Conservation (phyloP, 1,284 basidiomycete genomes). For the Inonotus hispidus region DNA sequence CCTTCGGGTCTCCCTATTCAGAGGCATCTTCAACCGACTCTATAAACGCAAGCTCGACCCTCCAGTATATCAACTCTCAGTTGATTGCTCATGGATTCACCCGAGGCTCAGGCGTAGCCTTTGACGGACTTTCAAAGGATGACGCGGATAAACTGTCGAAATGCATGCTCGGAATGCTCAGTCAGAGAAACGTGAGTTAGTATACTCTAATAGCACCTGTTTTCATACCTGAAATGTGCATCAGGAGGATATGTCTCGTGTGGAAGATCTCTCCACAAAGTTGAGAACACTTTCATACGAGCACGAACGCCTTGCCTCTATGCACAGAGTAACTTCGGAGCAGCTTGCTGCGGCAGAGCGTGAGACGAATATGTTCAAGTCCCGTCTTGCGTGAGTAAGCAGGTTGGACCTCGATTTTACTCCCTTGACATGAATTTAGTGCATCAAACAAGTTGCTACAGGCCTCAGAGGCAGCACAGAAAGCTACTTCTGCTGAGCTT, state of each 20-base stretch:
- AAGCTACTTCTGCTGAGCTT: constrained; percentile 60
- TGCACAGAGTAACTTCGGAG: constrained; percentile 53
- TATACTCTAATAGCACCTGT: background rate
- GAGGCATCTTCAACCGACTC: constrained; percentile 37
- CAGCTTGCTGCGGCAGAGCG: constrained; percentile 64
- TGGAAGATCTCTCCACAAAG: constrained; percentile 73
- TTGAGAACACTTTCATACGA: constrained; percentile 79
- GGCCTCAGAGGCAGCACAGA: constrained; percentile 57
- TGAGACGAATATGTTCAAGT: constrained; percentile 68
- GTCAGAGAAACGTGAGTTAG: constrained; percentile 71
- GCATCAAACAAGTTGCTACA: constrained; percentile 49
- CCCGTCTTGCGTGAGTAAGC: constrained; percentile 56
- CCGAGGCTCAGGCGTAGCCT: constrained; percentile 52
- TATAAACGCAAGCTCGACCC: constrained; percentile 42
- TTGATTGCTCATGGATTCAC: constrained; percentile 77
- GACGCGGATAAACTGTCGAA: constrained; percentile 67
- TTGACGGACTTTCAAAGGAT: constrained; percentile 53
- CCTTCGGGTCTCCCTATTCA: constrained; percentile 37
- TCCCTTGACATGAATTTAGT: constrained; percentile 31
- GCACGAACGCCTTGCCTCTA: constrained; percentile 66
- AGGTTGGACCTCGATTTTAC: background rate
- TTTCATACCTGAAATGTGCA: constrained; percentile 1
- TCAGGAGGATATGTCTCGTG: constrained; percentile 76
- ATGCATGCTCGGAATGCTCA: constrained; percentile 73
- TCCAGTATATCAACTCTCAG: constrained; percentile 74